These are phyloP conservation scores for Gossypium schwendimanii DNA, from an alignment of 441 rosid species.

Conservation along the genomic window DNA sequence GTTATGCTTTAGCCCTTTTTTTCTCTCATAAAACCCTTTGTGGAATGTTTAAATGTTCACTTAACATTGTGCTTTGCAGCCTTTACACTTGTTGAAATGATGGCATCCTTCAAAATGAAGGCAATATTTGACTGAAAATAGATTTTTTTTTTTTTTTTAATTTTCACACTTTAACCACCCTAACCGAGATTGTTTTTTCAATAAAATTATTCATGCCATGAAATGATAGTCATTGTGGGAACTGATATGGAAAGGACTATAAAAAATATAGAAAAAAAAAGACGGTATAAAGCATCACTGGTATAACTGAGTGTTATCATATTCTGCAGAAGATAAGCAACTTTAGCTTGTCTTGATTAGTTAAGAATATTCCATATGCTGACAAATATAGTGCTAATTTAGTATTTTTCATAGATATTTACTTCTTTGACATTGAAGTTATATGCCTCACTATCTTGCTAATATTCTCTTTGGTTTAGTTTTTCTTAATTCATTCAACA, in stretches of 20 bases:
- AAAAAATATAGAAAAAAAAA: not conserved
- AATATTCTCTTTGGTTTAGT: not conserved
- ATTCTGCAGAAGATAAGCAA: slow-evolving; percentile 7
- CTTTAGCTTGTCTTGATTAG: slow-evolving; percentile 3
- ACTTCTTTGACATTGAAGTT: not conserved
- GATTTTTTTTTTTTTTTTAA: not conserved
- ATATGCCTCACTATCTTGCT: not conserved
- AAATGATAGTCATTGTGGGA: not conserved
- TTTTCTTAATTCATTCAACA: not conserved
- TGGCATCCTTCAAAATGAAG: slow-evolving; percentile 2
- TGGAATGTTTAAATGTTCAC: not conserved
- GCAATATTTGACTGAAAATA: not conserved
- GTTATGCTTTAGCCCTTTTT: not conserved
- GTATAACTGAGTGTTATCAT: not conserved
- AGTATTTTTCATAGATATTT: not conserved
- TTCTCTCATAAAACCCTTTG: not conserved
- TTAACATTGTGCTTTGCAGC: not conserved
- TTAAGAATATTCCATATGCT: not conserved
- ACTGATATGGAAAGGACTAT: not conserved
- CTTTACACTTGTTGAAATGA: not conserved
- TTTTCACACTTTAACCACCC: not conserved
- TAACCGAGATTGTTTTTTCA: not conserved
- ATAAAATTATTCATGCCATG: not conserved
- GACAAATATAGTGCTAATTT: not conserved
- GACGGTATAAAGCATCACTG: not conserved